Evolutionary conservation across 768 basidiomycete genomes (phyloP).

Genomic region (Xerocomellus intermedius): DNA sequence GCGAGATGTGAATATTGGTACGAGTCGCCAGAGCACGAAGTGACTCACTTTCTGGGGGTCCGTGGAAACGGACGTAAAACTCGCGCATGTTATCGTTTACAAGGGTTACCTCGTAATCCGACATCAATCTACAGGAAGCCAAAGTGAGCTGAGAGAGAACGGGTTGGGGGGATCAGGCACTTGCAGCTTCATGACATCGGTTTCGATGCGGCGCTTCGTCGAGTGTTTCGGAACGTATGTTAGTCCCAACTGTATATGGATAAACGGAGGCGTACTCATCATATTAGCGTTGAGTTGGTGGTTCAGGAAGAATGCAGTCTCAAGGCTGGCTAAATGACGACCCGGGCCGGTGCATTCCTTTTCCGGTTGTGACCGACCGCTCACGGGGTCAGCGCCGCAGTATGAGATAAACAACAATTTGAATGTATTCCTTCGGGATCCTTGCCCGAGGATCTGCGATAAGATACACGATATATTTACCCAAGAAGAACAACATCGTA

Average conservation of each 20-base stretch:
- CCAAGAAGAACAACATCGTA: slow-evolving; percentile 8
- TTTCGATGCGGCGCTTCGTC: slow-evolving; percentile 94
- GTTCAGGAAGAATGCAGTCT: slow-evolving; percentile 13
- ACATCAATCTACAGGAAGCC: slow-evolving; percentile 76
- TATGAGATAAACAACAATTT: not conserved
- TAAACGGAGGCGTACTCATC: slow-evolving; percentile 51
- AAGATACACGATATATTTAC: slow-evolving; percentile 26
- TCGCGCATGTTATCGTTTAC: slow-evolving; percentile 99
- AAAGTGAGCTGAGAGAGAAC: slow-evolving; percentile 9
- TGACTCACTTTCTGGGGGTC: slow-evolving; percentile 86
- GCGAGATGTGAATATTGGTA: slow-evolving; percentile 7
- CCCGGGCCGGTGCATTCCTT: slow-evolving; percentile 19
- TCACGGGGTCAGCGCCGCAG: not conserved
- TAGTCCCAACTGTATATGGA: slow-evolving; percentile 23
- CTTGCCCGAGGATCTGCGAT: slow-evolving; percentile 13
- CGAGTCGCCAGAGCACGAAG: not conserved
- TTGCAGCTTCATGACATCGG: slow-evolving; percentile 99
- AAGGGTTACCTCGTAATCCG: slow-evolving; percentile 95
- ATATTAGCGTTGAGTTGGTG: slow-evolving; percentile 37
- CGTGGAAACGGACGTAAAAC: slow-evolving; percentile 95
- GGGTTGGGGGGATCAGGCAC: slow-evolving; percentile 19
- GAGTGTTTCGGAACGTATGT: slow-evolving; percentile 48
- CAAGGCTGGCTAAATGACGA: slow-evolving; percentile 17
- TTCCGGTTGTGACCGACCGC: slow-evolving; percentile 16
- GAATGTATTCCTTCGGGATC: slow-evolving; percentile 7